Evolutionary conservation across 2,329 filamentous ascomycete genomes (phyloP), one percentile per base, ranked within the genome.

Genomic region (Cercospora brassicicola): DNA sequence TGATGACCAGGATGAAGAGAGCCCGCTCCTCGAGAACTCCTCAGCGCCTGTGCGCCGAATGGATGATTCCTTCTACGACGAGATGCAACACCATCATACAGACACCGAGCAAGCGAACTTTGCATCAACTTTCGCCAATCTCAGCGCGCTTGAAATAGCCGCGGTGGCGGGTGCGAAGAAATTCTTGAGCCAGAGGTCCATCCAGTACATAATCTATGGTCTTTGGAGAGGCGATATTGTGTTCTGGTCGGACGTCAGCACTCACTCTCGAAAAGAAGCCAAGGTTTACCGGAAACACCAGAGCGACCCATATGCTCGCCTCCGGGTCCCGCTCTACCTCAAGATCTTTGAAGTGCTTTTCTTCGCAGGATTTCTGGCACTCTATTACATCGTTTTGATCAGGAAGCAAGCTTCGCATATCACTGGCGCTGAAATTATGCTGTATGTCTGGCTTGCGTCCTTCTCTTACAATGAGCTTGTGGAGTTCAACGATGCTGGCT

Each of bases 101-200:
- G 68, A 71, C 33, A 67, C 68, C 18, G 56, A 67, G 11, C 45
- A 70, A 42, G 65, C 70, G 39, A 62, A 70, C 23, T 75, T 76
- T 42, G 91, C 90, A 0, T 85, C 87, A 0, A 87, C 89, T 0
- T 96, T 96, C 77, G 88, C 89, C 39, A 89, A 90, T 18, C 84
- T 97, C 59, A 97, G 95, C 77, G 93, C 92, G 1, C 84, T 98
- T 15, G 93, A 96, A 77, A 94, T 96, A 74, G 93, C 92, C 28
- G 89, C 90, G 56, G 88, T 96, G 20, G 90, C 90, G 11, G 86
- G 91, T 67, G 91, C 92, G 31, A 96, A 96, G 81, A 91, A 91
- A 56, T 96, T 96, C 73, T 85, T 96, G 39, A 90, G 90, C 75
- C 92, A 96, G 78, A 86, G 86, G 68, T 87, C 91, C 2, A 90